Evolutionary conservation across 1,139 yeast genomes (phyloP).

Genomic region (Candida neerlandica): DNA sequence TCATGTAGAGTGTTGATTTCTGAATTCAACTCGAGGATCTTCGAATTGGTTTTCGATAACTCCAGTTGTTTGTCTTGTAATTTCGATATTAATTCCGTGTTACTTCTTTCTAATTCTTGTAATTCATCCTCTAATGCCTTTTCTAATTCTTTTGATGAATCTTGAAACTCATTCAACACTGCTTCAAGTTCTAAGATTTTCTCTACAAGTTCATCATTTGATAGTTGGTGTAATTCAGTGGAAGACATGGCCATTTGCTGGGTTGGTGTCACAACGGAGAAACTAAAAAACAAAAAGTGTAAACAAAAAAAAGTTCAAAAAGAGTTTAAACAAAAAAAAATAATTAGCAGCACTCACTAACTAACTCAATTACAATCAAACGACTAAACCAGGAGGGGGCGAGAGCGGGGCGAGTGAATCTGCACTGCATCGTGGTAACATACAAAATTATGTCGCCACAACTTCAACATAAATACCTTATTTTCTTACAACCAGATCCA

Average conservation of each 20-base stretch:
- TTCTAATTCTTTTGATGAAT: conserved; percentile 46
- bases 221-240: conserved; percentile 13
- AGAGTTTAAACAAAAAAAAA: neutral
- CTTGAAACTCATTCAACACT: conserved; percentile 45
- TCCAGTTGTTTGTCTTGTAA: conserved; percentile 8
- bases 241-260: conserved; percentile 9
- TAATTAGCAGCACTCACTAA: too few species aligned
- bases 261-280: too few species aligned
- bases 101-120: conserved; percentile 32
- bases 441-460: too few species aligned
- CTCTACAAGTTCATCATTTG: conserved; percentile 31
- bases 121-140: conserved; percentile 48
- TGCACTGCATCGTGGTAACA: too few species aligned
- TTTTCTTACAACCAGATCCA: too few species aligned
- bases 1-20: conserved; percentile 30
- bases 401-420: too few species aligned
- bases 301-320: conserved; percentile 3
- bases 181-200: conserved; percentile 39
- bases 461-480: too few species aligned
- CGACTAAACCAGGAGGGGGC: neutral
- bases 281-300: neutral
- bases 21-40: conserved; percentile 18
- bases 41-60: conserved; percentile 17
- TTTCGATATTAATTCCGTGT: conserved; percentile 14
- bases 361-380: too few species aligned